A percentile compares a stretch with the other conserved stretches of the same genome.
These are phyloP conservation scores for Globisporangium nodosum DNA, from an alignment of 352 stramenopile species.

Conservation along the genomic window DNA sequence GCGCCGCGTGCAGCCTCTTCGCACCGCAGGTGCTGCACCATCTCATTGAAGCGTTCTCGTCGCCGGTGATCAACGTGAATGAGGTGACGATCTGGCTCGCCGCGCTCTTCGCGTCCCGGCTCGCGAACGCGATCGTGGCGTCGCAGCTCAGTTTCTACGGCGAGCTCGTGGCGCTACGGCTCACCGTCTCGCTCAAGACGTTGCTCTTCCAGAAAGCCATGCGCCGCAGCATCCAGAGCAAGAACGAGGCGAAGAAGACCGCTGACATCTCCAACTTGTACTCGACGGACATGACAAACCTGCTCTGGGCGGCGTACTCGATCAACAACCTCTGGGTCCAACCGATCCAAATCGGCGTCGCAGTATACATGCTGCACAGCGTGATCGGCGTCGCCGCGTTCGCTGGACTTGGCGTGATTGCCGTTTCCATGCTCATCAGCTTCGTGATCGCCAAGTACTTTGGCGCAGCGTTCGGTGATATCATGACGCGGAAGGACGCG, in stretches of 20 bases:
- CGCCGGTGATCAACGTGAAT: constrained; percentile 18
- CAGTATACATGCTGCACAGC: constrained; percentile 32
- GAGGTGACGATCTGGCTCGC: constrained; percentile 26
- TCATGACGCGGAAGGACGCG: constrained; percentile 86
- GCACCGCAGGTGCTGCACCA: constrained; percentile 39
- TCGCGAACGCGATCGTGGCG: constrained; percentile 24
- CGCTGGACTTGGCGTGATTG: constrained; percentile 31
- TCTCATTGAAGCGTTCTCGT: constrained; percentile 28
- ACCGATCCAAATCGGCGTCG: constrained; percentile 29
- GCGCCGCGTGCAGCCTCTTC: constrained; percentile 10
- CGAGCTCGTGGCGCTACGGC: constrained; percentile 22
- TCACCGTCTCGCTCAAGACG: constrained; percentile 31
- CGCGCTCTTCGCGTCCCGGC: constrained; percentile 33
- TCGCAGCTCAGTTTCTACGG: constrained; percentile 22
- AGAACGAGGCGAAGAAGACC: constrained; percentile 10
- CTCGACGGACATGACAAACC: constrained; percentile 82
- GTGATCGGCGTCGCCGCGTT: constrained; percentile 33
- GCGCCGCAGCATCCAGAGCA: constrained; percentile 13
- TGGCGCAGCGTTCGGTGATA: constrained; percentile 45
- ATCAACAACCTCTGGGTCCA: constrained; percentile 60
- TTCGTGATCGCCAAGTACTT: constrained; percentile 34
- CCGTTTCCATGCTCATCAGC: constrained; percentile 24
- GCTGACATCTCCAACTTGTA: constrained; percentile 92
- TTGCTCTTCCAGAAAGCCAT: constrained; percentile 42
- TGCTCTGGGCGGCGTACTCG: constrained; percentile 39